Percentiles rank a stretch among this genome's conserved stretches.
Evolutionary conservation across 2,329 filamentous ascomycete genomes (phyloP).

Genomic region (Colletotrichum agaves): DNA sequence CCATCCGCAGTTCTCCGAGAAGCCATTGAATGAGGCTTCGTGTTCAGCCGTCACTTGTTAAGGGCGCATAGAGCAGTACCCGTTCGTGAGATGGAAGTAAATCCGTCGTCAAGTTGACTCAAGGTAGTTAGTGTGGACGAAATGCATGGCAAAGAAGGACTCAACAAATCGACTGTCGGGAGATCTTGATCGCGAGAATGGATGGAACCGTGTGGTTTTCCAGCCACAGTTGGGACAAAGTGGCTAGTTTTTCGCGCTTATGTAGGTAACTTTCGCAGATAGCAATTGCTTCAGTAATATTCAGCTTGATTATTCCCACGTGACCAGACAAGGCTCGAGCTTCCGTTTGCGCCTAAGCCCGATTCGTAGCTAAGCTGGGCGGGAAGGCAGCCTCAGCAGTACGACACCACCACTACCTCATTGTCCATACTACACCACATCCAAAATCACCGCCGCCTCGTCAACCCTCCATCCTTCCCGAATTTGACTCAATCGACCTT

Average conservation of each 20-base stretch:
- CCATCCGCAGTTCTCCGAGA: constrained; percentile 30
- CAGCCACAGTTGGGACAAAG: neutral
- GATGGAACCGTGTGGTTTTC: no score
- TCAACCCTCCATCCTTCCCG: constrained; percentile 23
- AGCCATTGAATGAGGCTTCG: constrained; percentile 12
- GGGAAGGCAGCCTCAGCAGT: constrained; percentile 44
- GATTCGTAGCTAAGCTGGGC: constrained; percentile 36
- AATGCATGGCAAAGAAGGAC: constrained; percentile 4
- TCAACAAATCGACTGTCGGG: neutral
- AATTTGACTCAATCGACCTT: constrained; percentile 34
- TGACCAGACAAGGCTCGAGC: constrained; percentile 38
- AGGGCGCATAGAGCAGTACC: neutral
- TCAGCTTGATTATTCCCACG: neutral
- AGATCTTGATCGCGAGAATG: neutral
- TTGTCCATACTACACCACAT: constrained; percentile 14
- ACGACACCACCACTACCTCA: constrained; percentile 37
- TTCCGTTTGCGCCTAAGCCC: constrained; percentile 36
- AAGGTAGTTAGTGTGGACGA: neutral
- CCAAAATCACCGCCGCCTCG: constrained; percentile 18
- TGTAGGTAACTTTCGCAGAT: neutral
- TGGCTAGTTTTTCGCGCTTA: neutral
- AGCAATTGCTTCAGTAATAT: neutral
- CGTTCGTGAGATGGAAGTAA: constrained; percentile 17
- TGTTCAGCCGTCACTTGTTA: constrained; percentile 24
- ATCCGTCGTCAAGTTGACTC: constrained; percentile 5